Percentiles rank a stretch among this genome's conserved stretches.
These are phyloP conservation scores for Ophiocordyceps camponoti-leonardi DNA, from an alignment of 2,329 filamentous ascomycete species.

Conservation along the genomic window DNA sequence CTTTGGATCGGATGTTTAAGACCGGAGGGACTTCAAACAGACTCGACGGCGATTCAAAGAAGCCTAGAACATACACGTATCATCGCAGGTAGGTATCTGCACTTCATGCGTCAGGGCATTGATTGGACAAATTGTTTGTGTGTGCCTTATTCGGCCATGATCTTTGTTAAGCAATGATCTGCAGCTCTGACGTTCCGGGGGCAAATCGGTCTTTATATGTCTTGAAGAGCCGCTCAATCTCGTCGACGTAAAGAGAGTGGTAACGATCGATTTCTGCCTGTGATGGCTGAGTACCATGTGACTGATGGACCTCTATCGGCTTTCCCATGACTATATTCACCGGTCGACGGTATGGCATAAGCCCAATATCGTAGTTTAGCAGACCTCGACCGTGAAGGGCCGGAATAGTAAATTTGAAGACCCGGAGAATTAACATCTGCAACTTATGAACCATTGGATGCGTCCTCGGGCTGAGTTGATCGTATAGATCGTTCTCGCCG, in stretches of 20 bases:
- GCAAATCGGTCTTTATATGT: conserved; percentile 65
- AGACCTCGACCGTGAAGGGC: conserved; percentile 80
- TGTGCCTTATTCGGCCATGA: not conserved
- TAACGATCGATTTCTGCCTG: conserved; percentile 64
- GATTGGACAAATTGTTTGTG: no score
- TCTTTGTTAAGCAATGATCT: conserved; percentile 33
- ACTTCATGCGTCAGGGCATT: no score
- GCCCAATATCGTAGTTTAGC: conserved; percentile 93
- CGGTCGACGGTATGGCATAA: conserved; percentile 82
- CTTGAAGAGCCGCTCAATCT: conserved; percentile 58
- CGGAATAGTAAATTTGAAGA: conserved; percentile 84
- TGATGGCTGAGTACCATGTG: conserved; percentile 41
- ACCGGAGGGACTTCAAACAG: no score
- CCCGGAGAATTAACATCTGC: conserved; percentile 70
- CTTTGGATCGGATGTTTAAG: no score
- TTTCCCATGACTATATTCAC: conserved; percentile 80
- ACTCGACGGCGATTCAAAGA: no score
- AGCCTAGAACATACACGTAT: no score
- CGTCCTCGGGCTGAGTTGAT: conserved; percentile 61
- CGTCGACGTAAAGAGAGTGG: conserved; percentile 62
- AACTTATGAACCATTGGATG: conserved; percentile 66
- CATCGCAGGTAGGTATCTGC: no score
- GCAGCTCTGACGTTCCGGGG: conserved; percentile 44
- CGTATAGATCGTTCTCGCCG: conserved; percentile 91
- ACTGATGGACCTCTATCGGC: conserved; percentile 53